phyloP scores from a whole-genome alignment of 2,329 filamentous ascomycete species.

The Harringtonia lauricola region DNA sequence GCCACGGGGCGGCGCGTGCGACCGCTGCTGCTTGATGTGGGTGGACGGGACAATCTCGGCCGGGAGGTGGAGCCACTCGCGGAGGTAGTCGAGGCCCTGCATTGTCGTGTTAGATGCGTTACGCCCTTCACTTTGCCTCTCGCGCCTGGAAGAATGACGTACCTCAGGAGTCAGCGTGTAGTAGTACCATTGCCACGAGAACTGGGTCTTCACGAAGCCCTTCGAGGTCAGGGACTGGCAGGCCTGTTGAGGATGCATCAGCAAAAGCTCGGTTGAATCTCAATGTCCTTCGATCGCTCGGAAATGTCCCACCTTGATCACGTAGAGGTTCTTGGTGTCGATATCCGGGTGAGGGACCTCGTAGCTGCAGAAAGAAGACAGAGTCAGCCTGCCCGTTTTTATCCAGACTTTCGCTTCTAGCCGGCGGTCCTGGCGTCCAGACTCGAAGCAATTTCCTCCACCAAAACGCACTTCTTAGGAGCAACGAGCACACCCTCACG shows the following conservation, averaged over 20 bases:
- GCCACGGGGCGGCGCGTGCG: conserved; percentile 92
- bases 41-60: conserved; percentile 99
- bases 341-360: conserved; percentile 66
- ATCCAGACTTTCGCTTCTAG: too few relatives aligned
- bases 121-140: background rate
- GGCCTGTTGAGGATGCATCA: conserved; percentile 31
- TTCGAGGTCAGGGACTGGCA: conserved; percentile 96
- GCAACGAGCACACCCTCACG: conserved; percentile 87
- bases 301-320: conserved; percentile 59
- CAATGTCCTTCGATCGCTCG: background rate
- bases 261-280: background rate
- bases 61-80: conserved; percentile 99
- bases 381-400: background rate
- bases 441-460: too few relatives aligned
- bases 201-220: conserved; percentile 97
- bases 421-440: too few relatives aligned
- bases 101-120: background rate
- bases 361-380: conserved; percentile 15
- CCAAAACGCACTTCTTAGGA: conserved; percentile 64
- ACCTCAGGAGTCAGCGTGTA: conserved; percentile 64
- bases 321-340: conserved; percentile 98
- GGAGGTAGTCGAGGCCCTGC: conserved; percentile 99
- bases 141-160: conserved; percentile 1
- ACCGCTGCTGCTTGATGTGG: conserved; percentile 99
- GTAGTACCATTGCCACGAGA: conserved; percentile 99